Conservation (phyloP, 1,284 basidiomycete species). For the Pseudozyma flocculosa region DNA sequence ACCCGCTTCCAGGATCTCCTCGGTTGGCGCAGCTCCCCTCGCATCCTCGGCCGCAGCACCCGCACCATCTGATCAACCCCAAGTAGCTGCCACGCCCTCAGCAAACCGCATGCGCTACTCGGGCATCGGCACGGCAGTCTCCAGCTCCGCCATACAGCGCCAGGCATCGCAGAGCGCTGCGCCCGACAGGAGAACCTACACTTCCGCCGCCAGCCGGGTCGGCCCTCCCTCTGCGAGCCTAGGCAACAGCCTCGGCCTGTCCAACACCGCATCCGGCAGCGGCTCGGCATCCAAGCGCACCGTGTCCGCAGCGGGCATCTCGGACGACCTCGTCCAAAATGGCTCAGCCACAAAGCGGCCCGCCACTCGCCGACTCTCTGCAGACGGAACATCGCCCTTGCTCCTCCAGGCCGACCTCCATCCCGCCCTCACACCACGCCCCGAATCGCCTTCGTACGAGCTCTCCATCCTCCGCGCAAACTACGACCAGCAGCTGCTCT, state of each 20-base stretch:
- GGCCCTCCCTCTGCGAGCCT: not conserved
- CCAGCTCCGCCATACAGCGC: conserved; percentile 14
- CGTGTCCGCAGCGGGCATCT: conserved; percentile 18
- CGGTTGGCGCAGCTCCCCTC: conserved; percentile 15
- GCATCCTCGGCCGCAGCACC: conserved; percentile 20
- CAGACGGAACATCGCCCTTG: conserved; percentile 27
- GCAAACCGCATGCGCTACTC: conserved; percentile 18
- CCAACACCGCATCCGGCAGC: conserved; percentile 12
- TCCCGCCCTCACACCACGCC: conserved; percentile 13
- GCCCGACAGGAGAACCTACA: not conserved
- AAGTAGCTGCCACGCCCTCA: conserved; percentile 5
- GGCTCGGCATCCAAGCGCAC: conserved; percentile 11
- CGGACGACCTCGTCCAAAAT: conserved; percentile 14
- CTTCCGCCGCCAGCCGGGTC: not conserved
- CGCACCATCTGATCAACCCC: not conserved
- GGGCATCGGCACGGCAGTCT: conserved; percentile 12
- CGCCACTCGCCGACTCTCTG: conserved; percentile 21
- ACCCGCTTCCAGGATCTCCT: conserved; percentile 17
- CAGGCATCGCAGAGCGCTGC: not conserved
- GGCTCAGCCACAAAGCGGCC: conserved; percentile 13
- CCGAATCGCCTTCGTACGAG: conserved; percentile 34
- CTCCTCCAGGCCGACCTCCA: conserved; percentile 17
- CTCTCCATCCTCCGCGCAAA: conserved; percentile 37
- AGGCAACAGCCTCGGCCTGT: not conserved
- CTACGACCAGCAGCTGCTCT: conserved; percentile 43